Evolutionary conservation across 192 early-diverging fungal species (phyloP).

Genomic region (Gigaspora rosea): DNA sequence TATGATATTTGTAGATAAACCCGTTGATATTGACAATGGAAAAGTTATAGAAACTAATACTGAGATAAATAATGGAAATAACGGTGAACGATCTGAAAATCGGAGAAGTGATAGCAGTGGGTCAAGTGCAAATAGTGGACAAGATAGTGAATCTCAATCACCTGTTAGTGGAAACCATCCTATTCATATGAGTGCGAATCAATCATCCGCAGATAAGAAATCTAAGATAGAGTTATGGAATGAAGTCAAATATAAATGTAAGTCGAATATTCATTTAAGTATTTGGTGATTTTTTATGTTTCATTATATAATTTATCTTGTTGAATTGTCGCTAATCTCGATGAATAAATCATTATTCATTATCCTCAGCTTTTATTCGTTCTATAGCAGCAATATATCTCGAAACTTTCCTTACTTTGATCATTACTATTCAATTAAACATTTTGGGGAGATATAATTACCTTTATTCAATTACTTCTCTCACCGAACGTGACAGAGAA

Average conservation of each 20-base stretch:
- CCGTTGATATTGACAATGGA: background rate
- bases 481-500: constrained; percentile 52
- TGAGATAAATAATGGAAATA: background rate
- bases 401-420: constrained; percentile 79
- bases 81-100: constrained; percentile 10
- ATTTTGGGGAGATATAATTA: constrained; percentile 91
- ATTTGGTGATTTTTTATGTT: background rate
- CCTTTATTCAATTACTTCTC: constrained; percentile 66
- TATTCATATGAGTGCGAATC: background rate
- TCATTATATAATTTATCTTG: background rate
- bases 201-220: constrained; percentile 41
- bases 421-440: constrained; percentile 88
- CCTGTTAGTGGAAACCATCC: background rate
- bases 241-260: constrained; percentile 85
- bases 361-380: constrained; percentile 72
- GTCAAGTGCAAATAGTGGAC: background rate
- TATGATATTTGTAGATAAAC: background rate
- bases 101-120: background rate
- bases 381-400: constrained; percentile 85
- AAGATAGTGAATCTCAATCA: background rate
- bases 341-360: constrained; percentile 19
- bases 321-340: background rate
- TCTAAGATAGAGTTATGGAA: constrained; percentile 82
- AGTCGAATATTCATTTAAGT: constrained; percentile 9
- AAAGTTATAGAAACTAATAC: constrained; percentile 1